These are phyloP conservation scores for Talaromyces nanjingensis DNA, from an alignment of 495 filamentous ascomycete genomes.

Conservation along the genomic window DNA sequence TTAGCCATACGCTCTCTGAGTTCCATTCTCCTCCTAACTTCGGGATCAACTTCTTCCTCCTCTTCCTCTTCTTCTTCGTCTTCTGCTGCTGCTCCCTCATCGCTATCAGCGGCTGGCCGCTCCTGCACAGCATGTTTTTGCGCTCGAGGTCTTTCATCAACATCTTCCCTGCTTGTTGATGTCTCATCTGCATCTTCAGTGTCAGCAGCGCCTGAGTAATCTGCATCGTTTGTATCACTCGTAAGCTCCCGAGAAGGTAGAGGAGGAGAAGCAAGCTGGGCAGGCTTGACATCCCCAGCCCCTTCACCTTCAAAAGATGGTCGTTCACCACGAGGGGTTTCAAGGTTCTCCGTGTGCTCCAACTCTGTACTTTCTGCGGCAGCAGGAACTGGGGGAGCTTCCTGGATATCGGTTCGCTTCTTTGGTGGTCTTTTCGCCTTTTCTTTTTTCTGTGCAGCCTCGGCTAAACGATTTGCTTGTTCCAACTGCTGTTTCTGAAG, in stretches of 20 bases:
- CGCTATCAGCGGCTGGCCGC: conserved; percentile 23
- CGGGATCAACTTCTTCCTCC: conserved; percentile 88
- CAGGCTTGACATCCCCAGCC: conserved; percentile 13
- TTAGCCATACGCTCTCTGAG: conserved; percentile 93
- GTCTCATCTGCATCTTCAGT: conserved; percentile 75
- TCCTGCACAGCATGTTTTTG: conserved; percentile 5
- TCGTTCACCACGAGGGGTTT: conserved; percentile 41
- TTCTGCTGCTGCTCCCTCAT: conserved; percentile 40
- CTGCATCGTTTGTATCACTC: conserved; percentile 84
- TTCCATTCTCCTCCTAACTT: conserved; percentile 79
- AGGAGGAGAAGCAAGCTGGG: conserved; percentile 35
- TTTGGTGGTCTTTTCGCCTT: conserved; percentile 77
- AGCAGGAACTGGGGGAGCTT: conserved; percentile 26
- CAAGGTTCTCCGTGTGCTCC: conserved; percentile 43
- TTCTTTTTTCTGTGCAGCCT: conserved; percentile 75
- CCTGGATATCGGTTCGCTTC: conserved; percentile 60
- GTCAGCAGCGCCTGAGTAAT: conserved; percentile 81
- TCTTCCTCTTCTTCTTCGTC: conserved; percentile 67
- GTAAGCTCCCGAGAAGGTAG: conserved; percentile 44
- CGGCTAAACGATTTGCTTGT: conserved; percentile 72
- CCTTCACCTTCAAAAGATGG: conserved; percentile 48
- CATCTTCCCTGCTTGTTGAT: conserved; percentile 67
- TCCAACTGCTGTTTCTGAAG: conserved; percentile 92
- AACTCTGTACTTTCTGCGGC: conserved; percentile 24
- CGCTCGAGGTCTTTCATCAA: conserved; percentile 45